phyloP scores from a whole-genome alignment of 805 yeast genomes.

The Saccharomycopsis fodiens region DNA sequence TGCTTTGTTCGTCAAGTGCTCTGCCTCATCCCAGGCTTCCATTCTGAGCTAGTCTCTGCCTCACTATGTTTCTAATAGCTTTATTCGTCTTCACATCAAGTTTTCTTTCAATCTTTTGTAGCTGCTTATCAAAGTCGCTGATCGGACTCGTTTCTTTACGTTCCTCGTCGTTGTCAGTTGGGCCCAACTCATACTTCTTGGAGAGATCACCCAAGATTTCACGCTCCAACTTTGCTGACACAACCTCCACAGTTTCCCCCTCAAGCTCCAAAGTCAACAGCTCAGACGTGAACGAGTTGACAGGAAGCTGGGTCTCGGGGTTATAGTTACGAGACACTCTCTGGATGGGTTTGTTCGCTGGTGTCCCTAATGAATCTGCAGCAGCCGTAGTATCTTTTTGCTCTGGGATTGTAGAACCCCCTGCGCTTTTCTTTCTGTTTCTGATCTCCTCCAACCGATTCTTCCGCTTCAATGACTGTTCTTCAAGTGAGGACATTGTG shows the following conservation, averaged over 20 bases:
- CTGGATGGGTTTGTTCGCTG: no score
- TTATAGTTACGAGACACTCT: conserved; percentile 3
- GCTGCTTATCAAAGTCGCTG: not conserved
- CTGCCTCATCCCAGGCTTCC: no score
- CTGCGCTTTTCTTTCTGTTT: conserved; percentile 3
- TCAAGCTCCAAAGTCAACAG: conserved; percentile 1
- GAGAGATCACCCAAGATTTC: not conserved
- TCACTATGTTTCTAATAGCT: not conserved
- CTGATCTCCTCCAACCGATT: conserved; percentile 2
- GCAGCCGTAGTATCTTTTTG: no score
- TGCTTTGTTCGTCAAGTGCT: no score
- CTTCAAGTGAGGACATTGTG: conserved; percentile 1
- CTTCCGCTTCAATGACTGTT: conserved; percentile 7
- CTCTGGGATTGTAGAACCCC: no score
- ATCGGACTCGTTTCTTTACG: not conserved
- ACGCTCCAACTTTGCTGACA: not conserved
- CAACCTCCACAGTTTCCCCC: conserved; percentile 4
- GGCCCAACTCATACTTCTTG: conserved; percentile 3
- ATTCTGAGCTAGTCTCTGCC: not conserved
- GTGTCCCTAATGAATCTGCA: no score
- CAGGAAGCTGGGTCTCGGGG: not conserved
- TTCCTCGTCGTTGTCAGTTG: not conserved
- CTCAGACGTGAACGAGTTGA: conserved; percentile 2
- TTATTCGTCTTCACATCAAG: conserved; percentile 2
- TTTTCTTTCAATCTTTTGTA: not conserved